phyloP scores from a whole-genome alignment of 1,139 yeast genomes.

The Pneumocystis carinii region DNA sequence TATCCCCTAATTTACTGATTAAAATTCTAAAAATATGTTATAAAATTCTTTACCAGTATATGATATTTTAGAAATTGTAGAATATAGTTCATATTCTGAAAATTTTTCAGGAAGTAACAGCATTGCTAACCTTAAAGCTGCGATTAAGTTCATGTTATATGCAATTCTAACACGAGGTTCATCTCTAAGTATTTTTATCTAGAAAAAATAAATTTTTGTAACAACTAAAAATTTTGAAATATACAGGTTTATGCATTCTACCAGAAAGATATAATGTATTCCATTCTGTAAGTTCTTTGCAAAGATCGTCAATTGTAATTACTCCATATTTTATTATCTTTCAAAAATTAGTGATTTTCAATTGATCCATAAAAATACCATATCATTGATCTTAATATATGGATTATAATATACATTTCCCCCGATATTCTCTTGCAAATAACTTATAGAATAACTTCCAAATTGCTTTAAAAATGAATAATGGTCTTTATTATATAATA shows the following conservation, averaged over 20 bases:
- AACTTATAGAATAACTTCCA: slow-evolving; percentile 46
- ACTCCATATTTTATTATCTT: slow-evolving; percentile 70
- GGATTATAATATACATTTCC: slow-evolving; percentile 94
- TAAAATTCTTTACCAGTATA: slow-evolving; percentile 42
- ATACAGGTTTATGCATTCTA: slow-evolving; percentile 85
- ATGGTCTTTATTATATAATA: slow-evolving; percentile 52
- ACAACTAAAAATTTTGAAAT: slow-evolving; percentile 18
- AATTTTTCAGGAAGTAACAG: slow-evolving; percentile 40
- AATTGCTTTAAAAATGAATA: slow-evolving; percentile 52
- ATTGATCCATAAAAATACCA: slow-evolving; percentile 14
- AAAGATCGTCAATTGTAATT: slow-evolving; percentile 44
- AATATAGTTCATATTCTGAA: slow-evolving; percentile 53
- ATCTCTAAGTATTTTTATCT: slow-evolving; percentile 36
- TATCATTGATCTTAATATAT: slow-evolving; percentile 49
- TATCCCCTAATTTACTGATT: slow-evolving; percentile 31
- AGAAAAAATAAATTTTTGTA: neutral
- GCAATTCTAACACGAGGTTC: slow-evolving; percentile 46
- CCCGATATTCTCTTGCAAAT: slow-evolving; percentile 50
- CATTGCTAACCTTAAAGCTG: slow-evolving; percentile 64
- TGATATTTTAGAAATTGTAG: slow-evolving; percentile 63
- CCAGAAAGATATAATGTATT: slow-evolving; percentile 78
- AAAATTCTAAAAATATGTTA: neutral
- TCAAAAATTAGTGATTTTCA: neutral
- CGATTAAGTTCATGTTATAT: slow-evolving; percentile 61
- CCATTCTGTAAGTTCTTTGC: slow-evolving; percentile 69